Evolutionary conservation across 495 filamentous ascomycete genomes (phyloP).

Genomic region (Neurospora sp.): DNA sequence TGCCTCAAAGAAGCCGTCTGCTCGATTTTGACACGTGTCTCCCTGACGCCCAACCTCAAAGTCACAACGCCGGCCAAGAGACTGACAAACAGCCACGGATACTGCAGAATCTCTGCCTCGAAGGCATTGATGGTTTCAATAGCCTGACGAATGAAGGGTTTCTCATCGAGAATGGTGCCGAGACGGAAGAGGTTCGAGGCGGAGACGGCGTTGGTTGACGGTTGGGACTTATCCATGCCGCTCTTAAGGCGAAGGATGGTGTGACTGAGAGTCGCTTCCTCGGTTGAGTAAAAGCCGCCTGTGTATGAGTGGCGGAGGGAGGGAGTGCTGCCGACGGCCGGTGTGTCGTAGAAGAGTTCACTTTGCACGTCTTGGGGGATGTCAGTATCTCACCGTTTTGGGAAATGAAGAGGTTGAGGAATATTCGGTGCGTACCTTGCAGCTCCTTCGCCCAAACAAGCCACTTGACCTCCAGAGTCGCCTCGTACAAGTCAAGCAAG

Average conservation of each 20-base stretch:
- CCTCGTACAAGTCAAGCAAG: conserved; percentile 78
- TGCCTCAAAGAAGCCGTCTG: background rate
- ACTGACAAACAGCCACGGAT: conserved; percentile 79
- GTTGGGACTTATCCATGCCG: conserved; percentile 83
- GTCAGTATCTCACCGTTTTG: conserved; percentile 17
- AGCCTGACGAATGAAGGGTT: conserved; percentile 52
- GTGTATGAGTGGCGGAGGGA: conserved; percentile 33
- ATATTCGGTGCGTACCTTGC: conserved; percentile 46
- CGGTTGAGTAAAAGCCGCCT: conserved; percentile 84
- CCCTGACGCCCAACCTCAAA: conserved; percentile 41
- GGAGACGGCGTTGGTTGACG: conserved; percentile 76
- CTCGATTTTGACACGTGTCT: background rate
- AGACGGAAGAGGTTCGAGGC: conserved; percentile 78
- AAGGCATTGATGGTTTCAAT: conserved; percentile 72
- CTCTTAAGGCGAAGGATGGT: conserved; percentile 84
- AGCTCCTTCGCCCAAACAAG: conserved; percentile 75
- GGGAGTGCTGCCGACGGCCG: conserved; percentile 12
- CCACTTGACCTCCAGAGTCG: conserved; percentile 70
- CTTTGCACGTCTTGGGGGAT: conserved; percentile 52
- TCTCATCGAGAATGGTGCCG: conserved; percentile 56
- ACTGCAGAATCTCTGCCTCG: conserved; percentile 79
- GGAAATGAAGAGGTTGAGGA: background rate
- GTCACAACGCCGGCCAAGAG: conserved; percentile 67
- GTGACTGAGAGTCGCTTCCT: conserved; percentile 49
- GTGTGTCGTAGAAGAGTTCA: conserved; percentile 52